Conservation (phyloP, 768 basidiomycete genomes). For the Tylopilus sp. region DNA sequence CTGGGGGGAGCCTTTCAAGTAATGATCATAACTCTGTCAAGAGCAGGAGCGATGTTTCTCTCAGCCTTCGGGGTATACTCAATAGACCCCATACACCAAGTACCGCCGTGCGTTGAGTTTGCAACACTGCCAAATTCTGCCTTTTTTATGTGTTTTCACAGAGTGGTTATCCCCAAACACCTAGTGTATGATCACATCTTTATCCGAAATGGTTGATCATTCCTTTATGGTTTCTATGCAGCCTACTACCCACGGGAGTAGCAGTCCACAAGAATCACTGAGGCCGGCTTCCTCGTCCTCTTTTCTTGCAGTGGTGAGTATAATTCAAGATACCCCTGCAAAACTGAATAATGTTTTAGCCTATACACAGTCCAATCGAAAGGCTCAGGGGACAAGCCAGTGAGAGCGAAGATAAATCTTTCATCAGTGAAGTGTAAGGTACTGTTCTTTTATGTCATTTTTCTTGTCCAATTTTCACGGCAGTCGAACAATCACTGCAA, state of each 20-base stretch:
- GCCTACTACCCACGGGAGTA: constrained; percentile 2
- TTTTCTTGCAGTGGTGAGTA: not conserved
- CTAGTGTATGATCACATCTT: constrained; percentile 3
- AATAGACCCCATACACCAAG: not conserved
- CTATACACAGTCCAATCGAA: constrained; percentile 1
- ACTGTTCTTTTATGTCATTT: not conserved
- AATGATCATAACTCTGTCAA: not conserved
- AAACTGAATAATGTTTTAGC: not conserved
- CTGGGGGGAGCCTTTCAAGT: not conserved
- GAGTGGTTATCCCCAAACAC: not conserved
- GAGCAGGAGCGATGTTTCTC: not conserved
- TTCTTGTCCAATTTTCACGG: not conserved
- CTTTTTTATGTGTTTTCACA: not conserved
- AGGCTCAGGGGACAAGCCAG: not conserved
- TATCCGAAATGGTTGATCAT: not conserved
- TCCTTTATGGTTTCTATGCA: not conserved
- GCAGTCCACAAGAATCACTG: not conserved
- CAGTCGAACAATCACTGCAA: constrained; percentile 10
- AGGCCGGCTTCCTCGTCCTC: not conserved
- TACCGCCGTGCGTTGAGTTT: not conserved
- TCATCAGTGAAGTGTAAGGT: constrained; percentile 14
- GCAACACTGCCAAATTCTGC: not conserved
- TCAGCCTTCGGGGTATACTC: not conserved
- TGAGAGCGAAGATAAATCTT: constrained; percentile 1
- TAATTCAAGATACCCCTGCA: not conserved